Conservation (phyloP, 2,329 filamentous ascomycete genomes). For the Venturia effusa region DNA sequence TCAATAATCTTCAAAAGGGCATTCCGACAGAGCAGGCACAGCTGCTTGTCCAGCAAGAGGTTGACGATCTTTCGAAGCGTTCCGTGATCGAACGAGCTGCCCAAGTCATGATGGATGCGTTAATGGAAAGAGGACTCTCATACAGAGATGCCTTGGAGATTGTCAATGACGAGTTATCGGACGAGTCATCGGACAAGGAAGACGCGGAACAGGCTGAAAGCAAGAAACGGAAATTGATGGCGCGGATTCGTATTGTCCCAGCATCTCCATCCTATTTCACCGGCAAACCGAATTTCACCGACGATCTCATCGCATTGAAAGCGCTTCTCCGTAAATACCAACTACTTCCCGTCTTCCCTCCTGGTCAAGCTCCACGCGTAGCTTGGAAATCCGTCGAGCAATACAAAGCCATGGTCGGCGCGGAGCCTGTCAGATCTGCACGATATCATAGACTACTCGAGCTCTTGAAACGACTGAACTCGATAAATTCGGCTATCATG, state of each 20-base stretch:
- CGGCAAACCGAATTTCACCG: constrained; percentile 72
- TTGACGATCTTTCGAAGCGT: neutral
- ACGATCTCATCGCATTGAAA: constrained; percentile 66
- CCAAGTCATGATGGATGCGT: neutral
- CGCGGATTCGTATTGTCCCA: constrained; percentile 59
- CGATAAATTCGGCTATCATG: constrained; percentile 69
- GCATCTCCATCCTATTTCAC: constrained; percentile 92
- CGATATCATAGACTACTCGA: constrained; percentile 70
- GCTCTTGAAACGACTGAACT: constrained; percentile 69
- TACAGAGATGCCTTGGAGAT: neutral
- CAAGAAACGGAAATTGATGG: constrained; percentile 6
- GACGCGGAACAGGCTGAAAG: neutral
- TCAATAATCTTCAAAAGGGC: neutral
- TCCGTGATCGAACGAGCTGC: neutral
- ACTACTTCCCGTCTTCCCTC: constrained; percentile 57
- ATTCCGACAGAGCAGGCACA: neutral
- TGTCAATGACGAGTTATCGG: neutral
- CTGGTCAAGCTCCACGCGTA: constrained; percentile 55
- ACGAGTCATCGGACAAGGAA: neutral
- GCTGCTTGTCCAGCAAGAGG: neutral
- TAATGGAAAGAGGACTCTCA: neutral
- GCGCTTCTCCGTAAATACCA: constrained; percentile 61
- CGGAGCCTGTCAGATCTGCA: constrained; percentile 42
- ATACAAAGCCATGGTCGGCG: constrained; percentile 47
- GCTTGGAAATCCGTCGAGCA: constrained; percentile 73